Percentiles rank a stretch among this genome's conserved stretches.
These are phyloP conservation scores for Carnegiea gigantea DNA, from an alignment of 179 eudicot genomes.

Conservation along the genomic window DNA sequence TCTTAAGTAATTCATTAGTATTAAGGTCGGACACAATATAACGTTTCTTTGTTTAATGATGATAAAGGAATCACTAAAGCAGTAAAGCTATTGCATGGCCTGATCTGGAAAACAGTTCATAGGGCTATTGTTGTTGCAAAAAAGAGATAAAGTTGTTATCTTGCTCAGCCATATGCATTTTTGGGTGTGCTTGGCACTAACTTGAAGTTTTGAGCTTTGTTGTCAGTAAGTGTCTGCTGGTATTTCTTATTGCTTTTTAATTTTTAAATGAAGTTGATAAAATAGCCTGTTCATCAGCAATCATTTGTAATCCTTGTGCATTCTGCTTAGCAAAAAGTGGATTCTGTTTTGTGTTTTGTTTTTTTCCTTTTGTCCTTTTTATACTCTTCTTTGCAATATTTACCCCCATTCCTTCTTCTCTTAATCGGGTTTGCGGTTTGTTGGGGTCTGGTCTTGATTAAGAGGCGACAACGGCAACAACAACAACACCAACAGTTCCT, in stretches of 20 bases:
- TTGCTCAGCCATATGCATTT: too few species aligned
- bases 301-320: neutral
- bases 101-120: neutral
- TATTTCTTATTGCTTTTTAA: neutral
- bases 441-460: too few species aligned
- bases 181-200: neutral
- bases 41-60: neutral
- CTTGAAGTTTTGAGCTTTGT: too few species aligned
- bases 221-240: neutral
- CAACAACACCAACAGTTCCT: too few species aligned
- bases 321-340: neutral
- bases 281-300: neutral
- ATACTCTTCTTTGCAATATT: neutral
- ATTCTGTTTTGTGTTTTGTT: too few species aligned
- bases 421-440: neutral
- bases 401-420: neutral
- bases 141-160: too few species aligned
- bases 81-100: neutral
- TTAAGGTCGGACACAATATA: neutral
- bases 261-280: neutral
- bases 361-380: neutral
- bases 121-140: neutral
- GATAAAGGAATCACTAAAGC: neutral
- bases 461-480: too few species aligned
- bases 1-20: neutral